Percentiles rank a stretch among this genome's conserved stretches.
phyloP scores from a whole-genome alignment of 2,329 filamentous ascomycete genomes.

The Ceratocystis variospora region DNA sequence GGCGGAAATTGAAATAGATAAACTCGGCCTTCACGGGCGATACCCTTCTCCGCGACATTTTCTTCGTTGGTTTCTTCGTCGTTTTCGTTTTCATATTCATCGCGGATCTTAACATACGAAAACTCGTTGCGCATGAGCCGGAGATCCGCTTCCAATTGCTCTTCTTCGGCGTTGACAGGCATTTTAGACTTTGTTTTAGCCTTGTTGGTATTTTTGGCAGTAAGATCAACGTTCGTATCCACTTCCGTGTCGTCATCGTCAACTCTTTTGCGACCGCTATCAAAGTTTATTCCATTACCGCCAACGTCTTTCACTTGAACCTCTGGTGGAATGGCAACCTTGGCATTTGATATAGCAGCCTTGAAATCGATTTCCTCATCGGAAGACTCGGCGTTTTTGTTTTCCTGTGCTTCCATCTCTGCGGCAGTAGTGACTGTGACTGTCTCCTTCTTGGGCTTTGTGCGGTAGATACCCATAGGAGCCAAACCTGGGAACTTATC shows the following conservation, averaged over 20 bases:
- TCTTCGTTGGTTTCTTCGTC: slow-evolving; percentile 19
- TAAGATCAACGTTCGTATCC: slow-evolving; percentile 20
- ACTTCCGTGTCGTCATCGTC: slow-evolving; percentile 23
- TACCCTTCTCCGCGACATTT: slow-evolving; percentile 17
- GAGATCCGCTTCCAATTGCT: slow-evolving; percentile 29
- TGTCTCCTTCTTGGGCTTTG: slow-evolving; percentile 17
- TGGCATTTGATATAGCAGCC: slow-evolving; percentile 18
- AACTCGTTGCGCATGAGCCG: slow-evolving; percentile 32
- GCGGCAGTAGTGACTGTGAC: slow-evolving; percentile 16
- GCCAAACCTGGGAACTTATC: slow-evolving; percentile 27
- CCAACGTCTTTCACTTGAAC: slow-evolving; percentile 41
- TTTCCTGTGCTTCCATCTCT: slow-evolving; percentile 16
- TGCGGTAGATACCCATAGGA: slow-evolving; percentile 41
- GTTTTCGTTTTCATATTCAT: slow-evolving; percentile 5
- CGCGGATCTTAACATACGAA: slow-evolving; percentile 15
- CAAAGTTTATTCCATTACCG: slow-evolving; percentile 34
- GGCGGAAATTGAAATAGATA: slow-evolving; percentile 54
- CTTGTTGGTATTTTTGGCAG: slow-evolving; percentile 22
- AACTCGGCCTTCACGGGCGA: slow-evolving; percentile 36
- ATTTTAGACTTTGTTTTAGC: slow-evolving; percentile 20
- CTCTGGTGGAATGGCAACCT: slow-evolving; percentile 29
- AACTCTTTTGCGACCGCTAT: slow-evolving; percentile 24
- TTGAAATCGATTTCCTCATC: slow-evolving; percentile 18
- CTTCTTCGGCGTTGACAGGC: slow-evolving; percentile 21
- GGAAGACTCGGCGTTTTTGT: slow-evolving; percentile 12